phyloP scores from a whole-genome alignment of 1,284 basidiomycete genomes.

The Rhodotorula sp. region DNA sequence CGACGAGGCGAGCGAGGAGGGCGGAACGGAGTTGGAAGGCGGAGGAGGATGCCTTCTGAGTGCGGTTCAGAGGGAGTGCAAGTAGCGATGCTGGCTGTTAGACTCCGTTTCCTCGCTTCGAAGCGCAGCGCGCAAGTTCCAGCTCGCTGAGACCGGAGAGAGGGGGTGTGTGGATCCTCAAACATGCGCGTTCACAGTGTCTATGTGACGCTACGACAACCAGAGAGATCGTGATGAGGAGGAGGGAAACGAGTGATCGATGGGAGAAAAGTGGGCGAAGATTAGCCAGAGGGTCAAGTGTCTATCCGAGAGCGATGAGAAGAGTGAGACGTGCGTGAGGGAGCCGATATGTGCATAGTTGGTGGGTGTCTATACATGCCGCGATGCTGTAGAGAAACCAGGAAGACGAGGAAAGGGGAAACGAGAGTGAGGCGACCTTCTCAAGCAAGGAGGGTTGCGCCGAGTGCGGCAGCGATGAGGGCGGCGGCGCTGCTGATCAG shows the following conservation, averaged over 20 bases:
- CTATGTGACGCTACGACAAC: background rate
- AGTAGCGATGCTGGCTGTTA: background rate
- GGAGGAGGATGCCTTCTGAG: constrained; percentile 16
- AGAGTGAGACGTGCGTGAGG: background rate
- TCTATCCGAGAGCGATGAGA: too few relatives aligned
- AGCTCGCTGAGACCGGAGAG: too few relatives aligned
- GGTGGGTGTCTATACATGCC: too few relatives aligned
- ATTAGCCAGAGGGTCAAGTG: background rate
- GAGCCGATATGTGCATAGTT: background rate
- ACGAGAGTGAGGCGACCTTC: background rate
- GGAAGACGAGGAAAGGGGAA: background rate
- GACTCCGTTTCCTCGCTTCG: background rate
- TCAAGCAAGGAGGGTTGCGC: background rate
- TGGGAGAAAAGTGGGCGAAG: background rate
- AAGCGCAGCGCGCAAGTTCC: too few relatives aligned
- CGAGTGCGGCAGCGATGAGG: background rate
- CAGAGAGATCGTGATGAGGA: background rate
- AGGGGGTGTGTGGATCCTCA: background rate
- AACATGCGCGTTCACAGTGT: background rate
- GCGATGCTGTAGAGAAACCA: too few relatives aligned
- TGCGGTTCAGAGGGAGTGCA: too few relatives aligned
- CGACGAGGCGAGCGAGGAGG: background rate
- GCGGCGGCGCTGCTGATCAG: background rate
- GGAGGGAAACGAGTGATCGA: background rate
- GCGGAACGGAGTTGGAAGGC: constrained; percentile 20